Conservation (phyloP, 441 rosid species). For the Dalechampia spathulata region DNA sequence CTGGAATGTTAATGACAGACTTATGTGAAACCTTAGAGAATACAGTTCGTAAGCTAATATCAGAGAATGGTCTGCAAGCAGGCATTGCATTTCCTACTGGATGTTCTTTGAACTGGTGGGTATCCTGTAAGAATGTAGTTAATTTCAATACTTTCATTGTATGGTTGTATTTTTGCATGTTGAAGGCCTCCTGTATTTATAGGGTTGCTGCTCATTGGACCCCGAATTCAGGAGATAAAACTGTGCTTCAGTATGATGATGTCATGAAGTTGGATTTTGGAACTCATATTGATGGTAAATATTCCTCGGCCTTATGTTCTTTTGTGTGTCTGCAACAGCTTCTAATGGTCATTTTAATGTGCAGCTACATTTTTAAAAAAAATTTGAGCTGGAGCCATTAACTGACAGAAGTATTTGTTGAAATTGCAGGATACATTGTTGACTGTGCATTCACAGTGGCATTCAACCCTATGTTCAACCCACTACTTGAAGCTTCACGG, state of each 20-base stretch:
- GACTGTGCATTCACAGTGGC: constrained; percentile 97
- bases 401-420: constrained; percentile 16
- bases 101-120: constrained; percentile 90
- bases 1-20: constrained; percentile 95
- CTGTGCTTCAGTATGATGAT: constrained; percentile 94
- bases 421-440: constrained; percentile 61
- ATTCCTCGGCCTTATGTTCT: not conserved
- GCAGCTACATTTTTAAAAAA: no score
- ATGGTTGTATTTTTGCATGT: constrained; percentile 5
- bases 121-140: not conserved
- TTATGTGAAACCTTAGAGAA: constrained; percentile 88
- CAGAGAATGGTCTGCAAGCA: constrained; percentile 91
- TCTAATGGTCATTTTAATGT: no score
- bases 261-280: constrained; percentile 99
- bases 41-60: constrained; percentile 79
- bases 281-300: constrained; percentile 84
- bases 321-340: not conserved
- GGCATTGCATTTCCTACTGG: constrained; percentile 99
- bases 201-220: constrained; percentile 99
- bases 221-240: constrained; percentile 91
- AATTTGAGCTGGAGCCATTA: constrained; percentile 6
- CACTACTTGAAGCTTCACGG: constrained; percentile 86
- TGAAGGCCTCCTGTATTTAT: constrained; percentile 8
- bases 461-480: constrained; percentile 90
- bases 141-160: constrained; percentile 1